phyloP scores from a whole-genome alignment of 1,284 basidiomycete species.

The Boletus sp. region DNA sequence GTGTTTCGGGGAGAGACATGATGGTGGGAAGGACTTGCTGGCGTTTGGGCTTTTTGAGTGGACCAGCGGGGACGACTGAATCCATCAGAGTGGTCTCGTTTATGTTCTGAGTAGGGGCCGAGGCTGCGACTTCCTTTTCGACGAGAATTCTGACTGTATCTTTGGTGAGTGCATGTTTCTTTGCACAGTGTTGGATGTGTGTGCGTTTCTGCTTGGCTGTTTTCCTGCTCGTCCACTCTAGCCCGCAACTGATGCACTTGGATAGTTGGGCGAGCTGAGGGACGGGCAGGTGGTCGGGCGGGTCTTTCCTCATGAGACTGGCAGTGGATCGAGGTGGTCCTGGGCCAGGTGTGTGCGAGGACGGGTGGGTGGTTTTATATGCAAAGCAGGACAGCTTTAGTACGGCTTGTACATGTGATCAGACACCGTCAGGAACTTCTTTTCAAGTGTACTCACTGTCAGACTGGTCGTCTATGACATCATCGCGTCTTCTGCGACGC shows the following conservation, averaged over 20 bases:
- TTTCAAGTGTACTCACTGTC: constrained; percentile 6
- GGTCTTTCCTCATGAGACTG: neutral
- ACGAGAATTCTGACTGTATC: constrained; percentile 56
- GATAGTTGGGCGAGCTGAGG: constrained; percentile 44
- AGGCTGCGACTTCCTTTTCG: constrained; percentile 40
- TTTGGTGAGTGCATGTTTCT: constrained; percentile 49
- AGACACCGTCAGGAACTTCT: neutral
- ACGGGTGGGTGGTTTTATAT: constrained; percentile 14
- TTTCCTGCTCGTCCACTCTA: constrained; percentile 67
- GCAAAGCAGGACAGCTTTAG: constrained; percentile 34
- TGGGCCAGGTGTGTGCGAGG: neutral
- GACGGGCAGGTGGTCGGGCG: constrained; percentile 39
- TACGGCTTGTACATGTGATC: neutral
- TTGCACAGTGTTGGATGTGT: constrained; percentile 66
- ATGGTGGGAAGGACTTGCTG: constrained; percentile 44
- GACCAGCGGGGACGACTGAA: constrained; percentile 43
- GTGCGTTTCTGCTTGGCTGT: constrained; percentile 53
- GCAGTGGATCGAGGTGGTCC: constrained; percentile 2
- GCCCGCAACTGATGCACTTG: constrained; percentile 63
- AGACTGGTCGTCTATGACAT: neutral
- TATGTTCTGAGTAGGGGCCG: neutral
- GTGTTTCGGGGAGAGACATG: constrained; percentile 44
- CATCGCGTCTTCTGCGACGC: neutral
- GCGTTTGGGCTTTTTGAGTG: constrained; percentile 40
- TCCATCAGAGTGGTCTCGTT: constrained; percentile 49